A percentile compares a stretch with the other conserved stretches of the same genome.
Conservation (phyloP, 768 basidiomycete genomes). For the Termitomyces sp. region DNA sequence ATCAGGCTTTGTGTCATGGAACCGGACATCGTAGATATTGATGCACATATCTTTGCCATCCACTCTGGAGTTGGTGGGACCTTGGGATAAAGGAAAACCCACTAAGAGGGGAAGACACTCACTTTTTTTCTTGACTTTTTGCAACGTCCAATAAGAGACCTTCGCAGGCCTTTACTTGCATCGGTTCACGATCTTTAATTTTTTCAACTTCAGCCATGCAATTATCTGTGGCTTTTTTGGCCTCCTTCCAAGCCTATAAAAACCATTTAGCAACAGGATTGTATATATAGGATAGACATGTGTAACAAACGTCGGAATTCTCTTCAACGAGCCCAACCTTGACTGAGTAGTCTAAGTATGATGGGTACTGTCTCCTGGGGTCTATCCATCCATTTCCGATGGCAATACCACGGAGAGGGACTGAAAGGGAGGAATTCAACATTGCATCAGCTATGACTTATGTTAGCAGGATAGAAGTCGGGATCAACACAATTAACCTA, state of each 20-base stretch:
- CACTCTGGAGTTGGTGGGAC: slow-evolving; percentile 35
- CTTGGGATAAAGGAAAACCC: background rate
- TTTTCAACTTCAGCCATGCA: slow-evolving; percentile 47
- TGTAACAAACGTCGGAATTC: slow-evolving; percentile 52
- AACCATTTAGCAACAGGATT: background rate
- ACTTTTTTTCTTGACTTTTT: slow-evolving; percentile 34
- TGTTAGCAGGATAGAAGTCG: background rate
- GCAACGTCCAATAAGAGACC: slow-evolving; percentile 42
- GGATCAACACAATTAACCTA: slow-evolving; percentile 20
- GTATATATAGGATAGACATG: background rate
- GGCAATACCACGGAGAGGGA: slow-evolving; percentile 72
- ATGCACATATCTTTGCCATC: slow-evolving; percentile 73
- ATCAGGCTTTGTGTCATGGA: slow-evolving; percentile 77
- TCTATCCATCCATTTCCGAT: slow-evolving; percentile 99
- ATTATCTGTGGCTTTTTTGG: slow-evolving; percentile 48
- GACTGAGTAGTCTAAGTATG: slow-evolving; percentile 82
- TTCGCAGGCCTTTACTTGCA: slow-evolving; percentile 55
- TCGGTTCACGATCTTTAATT: slow-evolving; percentile 46
- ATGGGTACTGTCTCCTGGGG: slow-evolving; percentile 78
- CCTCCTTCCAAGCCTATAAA: slow-evolving; percentile 52
- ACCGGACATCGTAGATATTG: slow-evolving; percentile 92
- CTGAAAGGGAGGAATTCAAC: slow-evolving; percentile 49
- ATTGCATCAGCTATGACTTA: slow-evolving; percentile 65
- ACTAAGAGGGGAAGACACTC: slow-evolving; percentile 6
- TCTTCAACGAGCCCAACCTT: slow-evolving; percentile 73